Evolutionary conservation across 345 rosid genomes (phyloP).

Genomic region (Aquilaria malaccensis): DNA sequence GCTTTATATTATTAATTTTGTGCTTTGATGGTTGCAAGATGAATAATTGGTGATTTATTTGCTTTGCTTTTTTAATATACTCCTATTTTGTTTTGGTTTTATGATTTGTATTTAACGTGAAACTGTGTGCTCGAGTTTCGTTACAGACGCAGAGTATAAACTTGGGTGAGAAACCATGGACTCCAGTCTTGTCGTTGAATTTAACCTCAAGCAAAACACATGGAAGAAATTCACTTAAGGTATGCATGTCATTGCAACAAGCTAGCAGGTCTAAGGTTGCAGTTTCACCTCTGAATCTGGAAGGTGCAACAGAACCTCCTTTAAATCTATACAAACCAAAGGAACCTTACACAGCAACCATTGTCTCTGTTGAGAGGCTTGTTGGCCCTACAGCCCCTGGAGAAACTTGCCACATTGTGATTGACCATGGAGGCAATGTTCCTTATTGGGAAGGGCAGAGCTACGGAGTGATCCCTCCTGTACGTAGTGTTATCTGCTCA

Average conservation of each 20-base stretch:
- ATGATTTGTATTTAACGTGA: background rate
- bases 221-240: conserved; percentile 21
- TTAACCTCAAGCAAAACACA: conserved; percentile 30
- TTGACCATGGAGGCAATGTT: conserved; percentile 87
- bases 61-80: conserved; percentile 5
- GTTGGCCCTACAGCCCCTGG: conserved; percentile 95
- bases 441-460: conserved; percentile 99
- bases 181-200: conserved; percentile 34
- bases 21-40: conserved; percentile 4
- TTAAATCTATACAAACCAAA: conserved; percentile 69
- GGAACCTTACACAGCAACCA: conserved; percentile 89
- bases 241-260: conserved; percentile 90
- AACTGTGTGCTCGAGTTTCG: conserved; percentile 8
- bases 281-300: conserved; percentile 68
- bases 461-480: conserved; percentile 97
- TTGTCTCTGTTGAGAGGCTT: conserved; percentile 88
- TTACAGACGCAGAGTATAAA: conserved; percentile 52
- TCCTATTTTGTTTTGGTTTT: background rate
- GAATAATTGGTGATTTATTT: background rate
- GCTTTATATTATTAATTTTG: background rate
- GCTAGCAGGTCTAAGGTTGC: conserved; percentile 64
- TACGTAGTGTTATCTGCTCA: conserved; percentile 33
- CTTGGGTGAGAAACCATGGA: conserved; percentile 51
- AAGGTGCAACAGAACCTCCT: conserved; percentile 72
- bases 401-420: conserved; percentile 95